Evolutionary conservation across 2,329 filamentous ascomycete species (phyloP).

Genomic region (Juglanconis oblonga): DNA sequence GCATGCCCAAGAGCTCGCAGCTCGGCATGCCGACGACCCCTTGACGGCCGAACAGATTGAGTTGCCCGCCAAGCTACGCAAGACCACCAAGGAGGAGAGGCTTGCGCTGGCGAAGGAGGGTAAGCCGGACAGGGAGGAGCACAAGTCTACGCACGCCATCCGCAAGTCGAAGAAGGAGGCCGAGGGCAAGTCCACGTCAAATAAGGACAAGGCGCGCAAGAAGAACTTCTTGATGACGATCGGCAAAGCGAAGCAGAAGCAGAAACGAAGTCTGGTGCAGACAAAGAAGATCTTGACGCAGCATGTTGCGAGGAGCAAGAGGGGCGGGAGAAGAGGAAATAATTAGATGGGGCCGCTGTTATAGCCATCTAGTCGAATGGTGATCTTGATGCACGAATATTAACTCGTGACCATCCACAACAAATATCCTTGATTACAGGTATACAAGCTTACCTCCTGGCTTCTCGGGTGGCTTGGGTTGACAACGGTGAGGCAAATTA

Average conservation of each 20-base stretch:
- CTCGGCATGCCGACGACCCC: constrained; percentile 78
- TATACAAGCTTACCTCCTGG: too few species aligned
- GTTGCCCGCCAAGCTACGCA: constrained; percentile 75
- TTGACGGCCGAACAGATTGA: constrained; percentile 91
- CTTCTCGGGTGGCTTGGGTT: too few species aligned
- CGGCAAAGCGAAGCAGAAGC: constrained; percentile 92
- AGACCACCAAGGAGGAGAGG: constrained; percentile 85
- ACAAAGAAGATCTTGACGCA: constrained; percentile 76
- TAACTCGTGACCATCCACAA: too few species aligned
- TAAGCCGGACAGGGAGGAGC: constrained; percentile 72
- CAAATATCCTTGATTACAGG: too few species aligned
- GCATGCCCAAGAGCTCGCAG: constrained; percentile 46
- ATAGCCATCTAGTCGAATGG: too few species aligned
- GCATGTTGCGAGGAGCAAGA: constrained; percentile 80
- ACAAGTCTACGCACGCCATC: constrained; percentile 82
- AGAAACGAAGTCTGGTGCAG: constrained; percentile 89
- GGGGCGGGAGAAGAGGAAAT: constrained; percentile 80
- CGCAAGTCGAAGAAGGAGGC: constrained; percentile 82
- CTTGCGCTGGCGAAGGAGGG: constrained; percentile 80
- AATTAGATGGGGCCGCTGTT: not conserved
- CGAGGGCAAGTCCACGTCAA: constrained; percentile 93
- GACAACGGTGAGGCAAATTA: too few species aligned
- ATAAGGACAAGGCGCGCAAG: constrained; percentile 92
- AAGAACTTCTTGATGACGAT: constrained; percentile 99
- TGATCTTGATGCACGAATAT: not conserved